phyloP scores from a whole-genome alignment of 208 protist species.

The Wallacemonas collosoma region DNA sequence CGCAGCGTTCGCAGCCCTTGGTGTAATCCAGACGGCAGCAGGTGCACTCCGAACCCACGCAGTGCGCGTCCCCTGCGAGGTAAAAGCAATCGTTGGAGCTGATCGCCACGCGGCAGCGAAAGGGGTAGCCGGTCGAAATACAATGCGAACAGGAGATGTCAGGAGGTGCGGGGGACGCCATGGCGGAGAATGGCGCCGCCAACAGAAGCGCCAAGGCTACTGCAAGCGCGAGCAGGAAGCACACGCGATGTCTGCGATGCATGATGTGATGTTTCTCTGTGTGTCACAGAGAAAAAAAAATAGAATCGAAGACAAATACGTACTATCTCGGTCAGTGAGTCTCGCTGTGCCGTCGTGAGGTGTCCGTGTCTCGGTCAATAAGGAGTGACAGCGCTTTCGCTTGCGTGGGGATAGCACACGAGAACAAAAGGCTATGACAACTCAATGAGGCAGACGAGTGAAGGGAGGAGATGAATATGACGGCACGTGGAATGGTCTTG shows the following conservation, averaged over 20 bases:
- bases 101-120: background rate
- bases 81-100: constrained; percentile 11
- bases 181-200: background rate
- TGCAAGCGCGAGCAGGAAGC: background rate
- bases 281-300: no score
- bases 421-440: no score
- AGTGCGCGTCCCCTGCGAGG: constrained; percentile 32
- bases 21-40: constrained; percentile 29
- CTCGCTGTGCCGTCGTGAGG: no score
- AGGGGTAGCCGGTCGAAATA: constrained; percentile 9
- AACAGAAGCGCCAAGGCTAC: background rate
- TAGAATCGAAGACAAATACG: no score
- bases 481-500: no score
- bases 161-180: background rate
- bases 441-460: no score
- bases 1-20: constrained; percentile 25
- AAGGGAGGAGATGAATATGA: no score
- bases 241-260: background rate
- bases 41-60: constrained; percentile 21
- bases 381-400: no score
- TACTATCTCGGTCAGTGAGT: no score
- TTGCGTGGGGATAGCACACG: no score
- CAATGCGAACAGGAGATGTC: constrained; percentile 4
- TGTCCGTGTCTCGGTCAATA: no score
- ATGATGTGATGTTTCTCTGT: background rate